phyloP scores from a whole-genome alignment of 345 rosid genomes.

The Moricandia moricandioides region DNA sequence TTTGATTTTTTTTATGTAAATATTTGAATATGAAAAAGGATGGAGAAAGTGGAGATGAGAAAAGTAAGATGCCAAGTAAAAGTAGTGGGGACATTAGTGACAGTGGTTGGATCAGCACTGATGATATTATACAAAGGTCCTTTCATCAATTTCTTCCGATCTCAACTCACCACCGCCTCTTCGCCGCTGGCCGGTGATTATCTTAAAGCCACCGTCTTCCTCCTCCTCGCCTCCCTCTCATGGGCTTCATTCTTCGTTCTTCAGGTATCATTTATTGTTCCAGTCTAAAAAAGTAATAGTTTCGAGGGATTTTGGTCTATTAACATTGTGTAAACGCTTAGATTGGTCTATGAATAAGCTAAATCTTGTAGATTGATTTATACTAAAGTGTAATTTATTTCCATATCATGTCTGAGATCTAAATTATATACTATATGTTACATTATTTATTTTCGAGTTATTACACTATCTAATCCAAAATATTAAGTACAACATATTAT shows the following conservation, averaged over 20 bases:
- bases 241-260: slow-evolving; percentile 83
- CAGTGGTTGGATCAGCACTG: slow-evolving; percentile 79
- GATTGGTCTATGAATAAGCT: background rate
- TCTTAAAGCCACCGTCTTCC: slow-evolving; percentile 70
- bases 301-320: too few relatives aligned
- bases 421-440: background rate
- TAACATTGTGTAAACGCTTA: too few relatives aligned
- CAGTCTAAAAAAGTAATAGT: background rate
- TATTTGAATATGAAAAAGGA: slow-evolving; percentile 31
- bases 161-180: slow-evolving; percentile 39
- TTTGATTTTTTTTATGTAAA: slow-evolving; percentile 12
- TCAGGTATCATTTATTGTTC: slow-evolving; percentile 42
- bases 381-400: background rate
- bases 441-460: background rate
- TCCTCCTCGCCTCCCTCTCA: slow-evolving; percentile 84
- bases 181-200: slow-evolving; percentile 34
- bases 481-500: background rate
- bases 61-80: slow-evolving; percentile 77
- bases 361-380: background rate
- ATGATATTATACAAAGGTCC: slow-evolving; percentile 90
- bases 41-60: slow-evolving; percentile 73
- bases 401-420: background rate
- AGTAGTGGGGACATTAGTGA: slow-evolving; percentile 64
- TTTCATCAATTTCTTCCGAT: slow-evolving; percentile 56
- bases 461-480: background rate